Percentiles rank a stretch among this genome's conserved stretches.
Conservation (phyloP, 2,329 filamentous ascomycete genomes). For the Knufia petricola region DNA sequence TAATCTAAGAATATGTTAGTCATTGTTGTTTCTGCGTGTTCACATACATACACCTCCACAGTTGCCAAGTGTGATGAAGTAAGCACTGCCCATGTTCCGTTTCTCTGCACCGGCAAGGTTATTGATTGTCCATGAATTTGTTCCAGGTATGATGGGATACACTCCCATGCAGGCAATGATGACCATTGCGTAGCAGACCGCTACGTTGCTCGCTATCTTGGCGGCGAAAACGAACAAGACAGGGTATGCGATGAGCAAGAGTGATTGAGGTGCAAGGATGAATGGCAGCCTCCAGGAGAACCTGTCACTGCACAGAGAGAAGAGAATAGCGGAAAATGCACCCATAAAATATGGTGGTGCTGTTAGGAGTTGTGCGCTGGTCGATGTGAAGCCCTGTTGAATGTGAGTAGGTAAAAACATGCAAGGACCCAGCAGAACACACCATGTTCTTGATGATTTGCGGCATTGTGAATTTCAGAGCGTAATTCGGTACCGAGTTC, state of each 20-base stretch:
- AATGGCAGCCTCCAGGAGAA: conserved; percentile 34
- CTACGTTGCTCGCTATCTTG: conserved; percentile 33
- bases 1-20: background rate
- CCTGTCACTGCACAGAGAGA: conserved; percentile 29
- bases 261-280: conserved; percentile 29
- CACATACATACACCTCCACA: background rate
- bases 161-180: conserved; percentile 36
- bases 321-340: conserved; percentile 26
- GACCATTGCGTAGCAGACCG: conserved; percentile 36
- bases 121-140: conserved; percentile 35
- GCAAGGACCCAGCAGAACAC: too few species aligned
- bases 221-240: conserved; percentile 31
- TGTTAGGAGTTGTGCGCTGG: conserved; percentile 26
- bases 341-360: conserved; percentile 31
- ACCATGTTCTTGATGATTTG: conserved; percentile 35
- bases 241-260: conserved; percentile 29
- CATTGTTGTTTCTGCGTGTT: background rate
- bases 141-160: conserved; percentile 36
- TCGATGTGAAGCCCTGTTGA: conserved; percentile 33
- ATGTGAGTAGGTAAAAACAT: too few species aligned
- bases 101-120: conserved; percentile 33
- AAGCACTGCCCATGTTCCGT: conserved; percentile 35
- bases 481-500: conserved; percentile 33
- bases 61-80: conserved; percentile 32
- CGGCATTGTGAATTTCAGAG: conserved; percentile 29